phyloP scores from a whole-genome alignment of 352 stramenopile species.

The Globisporangium solare region DNA sequence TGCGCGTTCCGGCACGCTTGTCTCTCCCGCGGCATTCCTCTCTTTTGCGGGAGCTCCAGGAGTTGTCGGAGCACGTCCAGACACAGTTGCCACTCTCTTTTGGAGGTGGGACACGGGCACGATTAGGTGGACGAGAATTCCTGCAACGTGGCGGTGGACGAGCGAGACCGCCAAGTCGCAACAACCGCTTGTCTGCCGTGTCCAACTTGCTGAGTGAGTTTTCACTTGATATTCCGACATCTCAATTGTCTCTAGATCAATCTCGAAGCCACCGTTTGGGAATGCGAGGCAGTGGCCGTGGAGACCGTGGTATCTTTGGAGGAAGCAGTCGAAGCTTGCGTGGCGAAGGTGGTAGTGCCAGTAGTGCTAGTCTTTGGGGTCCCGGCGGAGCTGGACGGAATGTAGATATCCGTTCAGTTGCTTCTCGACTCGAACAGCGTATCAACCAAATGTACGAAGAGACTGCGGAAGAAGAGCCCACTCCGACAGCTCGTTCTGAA shows the following conservation, averaged over 20 bases:
- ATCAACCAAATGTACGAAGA: conserved; percentile 47
- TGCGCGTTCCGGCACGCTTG: conserved; percentile 34
- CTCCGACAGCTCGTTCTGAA: conserved; percentile 7
- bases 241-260: conserved; percentile 29
- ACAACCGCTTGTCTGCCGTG: conserved; percentile 58
- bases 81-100: conserved; percentile 46
- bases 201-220: conserved; percentile 82
- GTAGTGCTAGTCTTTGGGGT: conserved; percentile 31
- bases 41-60: conserved; percentile 68
- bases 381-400: conserved; percentile 26
- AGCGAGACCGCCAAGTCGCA: conserved; percentile 47
- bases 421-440: conserved; percentile 70
- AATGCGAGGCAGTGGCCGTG: conserved; percentile 40
- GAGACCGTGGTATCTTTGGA: conserved; percentile 50
- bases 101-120: conserved; percentile 13
- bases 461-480: conserved; percentile 21
- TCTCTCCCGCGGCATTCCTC: conserved; percentile 62
- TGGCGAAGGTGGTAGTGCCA: conserved; percentile 23
- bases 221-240: conserved; percentile 66
- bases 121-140: conserved; percentile 35
- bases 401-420: conserved; percentile 61
- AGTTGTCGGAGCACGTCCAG: conserved; percentile 73
- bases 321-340: conserved; percentile 31
- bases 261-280: conserved; percentile 20
- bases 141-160: conserved; percentile 41